Evolutionary conservation across 2,329 filamentous ascomycete species (phyloP).

Genomic region (Macrophomina pseudophaseolina): DNA sequence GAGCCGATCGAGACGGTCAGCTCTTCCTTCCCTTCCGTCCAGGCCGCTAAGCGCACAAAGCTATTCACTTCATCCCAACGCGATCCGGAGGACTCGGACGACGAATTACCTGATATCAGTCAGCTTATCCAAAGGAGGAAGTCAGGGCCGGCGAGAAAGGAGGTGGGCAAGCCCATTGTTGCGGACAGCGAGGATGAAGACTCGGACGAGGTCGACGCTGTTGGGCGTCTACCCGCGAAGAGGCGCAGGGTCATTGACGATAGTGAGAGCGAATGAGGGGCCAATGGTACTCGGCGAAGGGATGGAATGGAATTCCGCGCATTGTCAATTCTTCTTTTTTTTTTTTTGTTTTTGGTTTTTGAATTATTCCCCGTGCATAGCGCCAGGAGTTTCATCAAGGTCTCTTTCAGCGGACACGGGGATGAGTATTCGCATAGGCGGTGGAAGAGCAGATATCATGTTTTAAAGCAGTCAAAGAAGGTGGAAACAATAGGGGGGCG

Average conservation of each 20-base stretch:
- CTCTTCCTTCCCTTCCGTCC: conserved; percentile 14
- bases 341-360: neutral
- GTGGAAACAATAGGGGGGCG: neutral
- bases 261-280: conserved; percentile 20
- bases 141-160: neutral
- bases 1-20: conserved; percentile 37
- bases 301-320: neutral
- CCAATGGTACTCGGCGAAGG: neutral
- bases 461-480: neutral
- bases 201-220: neutral
- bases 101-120: conserved; percentile 23
- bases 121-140: conserved; percentile 8
- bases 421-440: neutral
- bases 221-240: neutral
- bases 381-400: neutral
- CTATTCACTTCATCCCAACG: conserved; percentile 19
- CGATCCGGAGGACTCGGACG: neutral
- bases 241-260: conserved; percentile 20
- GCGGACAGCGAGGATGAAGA: conserved; percentile 20
- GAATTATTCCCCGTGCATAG: neutral
- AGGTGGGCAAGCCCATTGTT: neutral
- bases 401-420: neutral
- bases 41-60: neutral
- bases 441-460: neutral
- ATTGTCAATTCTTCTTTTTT: neutral